Base-by-base conservation (phyloP, 805 yeast genomes). In the Hanseniaspora vineae region DNA sequence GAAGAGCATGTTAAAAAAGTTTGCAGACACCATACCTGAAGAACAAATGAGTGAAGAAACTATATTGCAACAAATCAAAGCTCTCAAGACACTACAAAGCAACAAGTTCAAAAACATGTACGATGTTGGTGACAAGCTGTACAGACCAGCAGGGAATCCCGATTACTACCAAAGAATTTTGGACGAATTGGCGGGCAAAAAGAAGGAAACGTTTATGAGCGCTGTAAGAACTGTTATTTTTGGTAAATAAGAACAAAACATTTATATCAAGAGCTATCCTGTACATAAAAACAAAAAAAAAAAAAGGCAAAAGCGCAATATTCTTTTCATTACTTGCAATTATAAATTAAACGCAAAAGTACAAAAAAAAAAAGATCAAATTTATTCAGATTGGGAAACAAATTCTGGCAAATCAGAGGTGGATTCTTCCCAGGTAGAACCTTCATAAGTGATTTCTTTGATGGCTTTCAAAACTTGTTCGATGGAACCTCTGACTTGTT, bases 401-500 rank as follows among this genome's bases (percentile, higher is more conserved):
- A 90, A 90, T 42, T 80, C 80, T 42, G 75, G 70, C 57, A 90
- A 75, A 48, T 71, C 62, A 55, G 77, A 68, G 48, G 96, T 88
- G 57, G 94, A 96, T 64, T 85, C 86, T 42, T 72, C 77, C 98
- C 98, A 90, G 17, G 85, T 57, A 45, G 66, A 74, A 53, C 86
- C 89, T 46, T 75, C 75, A 64, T 83, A 81, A 48, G 92, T 81
- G 64, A 90, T 77, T 31, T 71, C 75, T 66, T 78, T 77, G 56
- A 90, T 78, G 45, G 97, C 88, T 46, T 71, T 74, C 55, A 85
- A 72, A 49, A 84, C 76, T 17, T 80, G 88, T 47, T 76, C 81
- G 50, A 81, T 75, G 14, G 85, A 69, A 53, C 97, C 98, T 75
- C 98, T 86, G 45, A 89, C 96, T 74, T 90, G 98, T 65, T 80